phyloP scores from a whole-genome alignment of 2,329 filamentous ascomycete genomes.

The Stagonosporopsis cucurbitacearum region DNA sequence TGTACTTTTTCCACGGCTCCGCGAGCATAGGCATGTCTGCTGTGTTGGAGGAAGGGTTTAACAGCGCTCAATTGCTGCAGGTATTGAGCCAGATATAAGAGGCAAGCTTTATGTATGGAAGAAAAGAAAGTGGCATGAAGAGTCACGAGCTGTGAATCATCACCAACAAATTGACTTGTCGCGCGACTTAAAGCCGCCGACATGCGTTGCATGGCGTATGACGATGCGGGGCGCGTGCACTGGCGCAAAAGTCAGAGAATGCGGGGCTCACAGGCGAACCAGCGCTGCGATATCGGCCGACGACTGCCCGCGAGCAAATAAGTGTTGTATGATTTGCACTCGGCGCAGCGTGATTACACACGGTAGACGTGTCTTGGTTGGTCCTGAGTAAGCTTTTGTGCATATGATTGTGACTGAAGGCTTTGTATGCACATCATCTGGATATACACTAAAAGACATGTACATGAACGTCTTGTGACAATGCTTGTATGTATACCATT shows the following conservation, averaged over 20 bases:
- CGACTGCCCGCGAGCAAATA: background rate
- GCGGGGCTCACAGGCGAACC: conserved; percentile 4
- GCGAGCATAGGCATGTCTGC: conserved; percentile 63
- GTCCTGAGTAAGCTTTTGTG: too few relatives aligned
- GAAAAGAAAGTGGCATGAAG: background rate
- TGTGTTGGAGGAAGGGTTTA: background rate
- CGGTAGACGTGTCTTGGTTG: background rate
- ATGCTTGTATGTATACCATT: too few relatives aligned
- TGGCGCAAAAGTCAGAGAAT: conserved; percentile 16
- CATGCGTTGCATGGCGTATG: conserved; percentile 13
- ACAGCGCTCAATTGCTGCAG: background rate
- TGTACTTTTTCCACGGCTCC: conserved; percentile 79
- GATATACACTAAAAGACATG: background rate
- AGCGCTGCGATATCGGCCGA: conserved; percentile 5
- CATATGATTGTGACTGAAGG: too few relatives aligned
- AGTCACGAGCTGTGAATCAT: conserved; percentile 17
- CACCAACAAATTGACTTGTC: conserved; percentile 12
- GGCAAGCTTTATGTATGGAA: background rate
- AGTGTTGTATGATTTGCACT: conserved; percentile 2
- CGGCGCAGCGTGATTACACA: background rate
- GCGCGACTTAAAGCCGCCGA: conserved; percentile 16
- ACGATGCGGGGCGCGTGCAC: conserved; percentile 18
- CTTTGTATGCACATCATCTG: background rate
- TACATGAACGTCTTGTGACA: too few relatives aligned
- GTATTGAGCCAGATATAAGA: conserved; percentile 5